Conservation (phyloP, 768 basidiomycete species). For the Lactarius akahatsu region DNA sequence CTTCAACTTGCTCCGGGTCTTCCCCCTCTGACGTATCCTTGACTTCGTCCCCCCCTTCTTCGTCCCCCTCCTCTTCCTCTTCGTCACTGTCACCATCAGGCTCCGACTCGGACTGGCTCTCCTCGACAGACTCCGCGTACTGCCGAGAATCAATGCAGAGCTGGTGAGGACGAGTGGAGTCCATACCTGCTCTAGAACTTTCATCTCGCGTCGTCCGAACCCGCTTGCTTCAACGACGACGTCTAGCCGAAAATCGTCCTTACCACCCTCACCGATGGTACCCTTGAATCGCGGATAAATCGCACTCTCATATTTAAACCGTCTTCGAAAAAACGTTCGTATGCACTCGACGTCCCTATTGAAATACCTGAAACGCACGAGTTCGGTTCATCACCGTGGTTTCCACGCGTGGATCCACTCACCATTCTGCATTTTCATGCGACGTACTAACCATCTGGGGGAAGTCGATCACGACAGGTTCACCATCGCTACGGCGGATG, state of each 20-base stretch:
- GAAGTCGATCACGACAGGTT: conserved; percentile 95
- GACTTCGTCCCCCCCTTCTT: conserved; percentile 14
- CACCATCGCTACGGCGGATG: conserved; percentile 69
- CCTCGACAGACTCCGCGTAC: conserved; percentile 31
- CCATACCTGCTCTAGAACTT: conserved; percentile 77
- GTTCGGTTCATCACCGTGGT: neutral
- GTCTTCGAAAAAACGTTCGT: conserved; percentile 83
- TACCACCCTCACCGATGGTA: conserved; percentile 49
- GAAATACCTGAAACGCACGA: conserved; percentile 76
- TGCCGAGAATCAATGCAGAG: conserved; percentile 24
- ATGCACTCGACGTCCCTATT: conserved; percentile 98
- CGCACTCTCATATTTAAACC: conserved; percentile 90
- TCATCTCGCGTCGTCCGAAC: conserved; percentile 81
- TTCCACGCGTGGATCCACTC: conserved; percentile 32
- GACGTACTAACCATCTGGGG: conserved; percentile 99
- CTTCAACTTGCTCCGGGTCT: conserved; percentile 12
- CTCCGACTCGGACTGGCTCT: conserved; percentile 34
- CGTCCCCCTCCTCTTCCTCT: conserved; percentile 27
- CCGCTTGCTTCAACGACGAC: conserved; percentile 94
- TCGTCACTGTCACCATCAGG: conserved; percentile 36
- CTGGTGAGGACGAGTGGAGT: conserved; percentile 1
- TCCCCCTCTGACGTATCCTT: conserved; percentile 1
- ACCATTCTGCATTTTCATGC: conserved; percentile 97
- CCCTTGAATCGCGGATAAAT: conserved; percentile 85
- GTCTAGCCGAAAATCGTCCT: conserved; percentile 70